A percentile compares a stretch with the other conserved stretches of the same genome.
Conservation (phyloP, 1,284 basidiomycete genomes). For the Ceratorhiza oryzae-sativae region DNA sequence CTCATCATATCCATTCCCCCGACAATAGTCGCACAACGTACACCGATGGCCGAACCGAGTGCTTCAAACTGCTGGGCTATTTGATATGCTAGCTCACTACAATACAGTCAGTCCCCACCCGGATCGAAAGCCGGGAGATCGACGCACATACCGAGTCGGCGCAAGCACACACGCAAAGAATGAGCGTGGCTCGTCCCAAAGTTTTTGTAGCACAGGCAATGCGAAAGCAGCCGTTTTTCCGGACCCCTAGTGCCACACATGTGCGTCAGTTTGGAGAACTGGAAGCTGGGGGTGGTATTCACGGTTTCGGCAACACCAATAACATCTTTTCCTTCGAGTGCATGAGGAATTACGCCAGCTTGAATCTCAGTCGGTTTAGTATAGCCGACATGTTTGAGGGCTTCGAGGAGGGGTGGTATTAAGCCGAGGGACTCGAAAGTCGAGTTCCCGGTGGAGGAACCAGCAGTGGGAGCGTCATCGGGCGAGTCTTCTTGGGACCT, state of each 20-base stretch:
- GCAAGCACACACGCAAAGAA: slow-evolving; percentile 95
- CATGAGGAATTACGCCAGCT: slow-evolving; percentile 85
- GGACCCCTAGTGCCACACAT: slow-evolving; percentile 62
- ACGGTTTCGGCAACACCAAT: slow-evolving; percentile 94
- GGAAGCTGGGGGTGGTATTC: neutral
- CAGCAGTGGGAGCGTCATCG: neutral
- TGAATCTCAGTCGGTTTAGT: slow-evolving; percentile 94
- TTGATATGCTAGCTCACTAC: slow-evolving; percentile 95
- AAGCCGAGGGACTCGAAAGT: slow-evolving; percentile 75
- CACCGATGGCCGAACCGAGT: slow-evolving; percentile 92
- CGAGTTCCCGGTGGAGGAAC: slow-evolving; percentile 39
- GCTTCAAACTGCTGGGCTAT: slow-evolving; percentile 96
- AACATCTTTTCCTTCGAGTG: slow-evolving; percentile 90
- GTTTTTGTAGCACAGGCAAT: slow-evolving; percentile 92
- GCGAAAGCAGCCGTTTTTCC: slow-evolving; percentile 99
- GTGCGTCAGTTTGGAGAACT: neutral
- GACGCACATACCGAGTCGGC: slow-evolving; percentile 70
- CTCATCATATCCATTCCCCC: slow-evolving; percentile 96
- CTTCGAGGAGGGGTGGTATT: slow-evolving; percentile 87
- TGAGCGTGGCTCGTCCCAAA: slow-evolving; percentile 96
- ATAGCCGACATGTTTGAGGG: slow-evolving; percentile 84
- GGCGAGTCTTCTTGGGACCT: neutral
- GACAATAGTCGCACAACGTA: slow-evolving; percentile 89
- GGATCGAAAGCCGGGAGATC: neutral
- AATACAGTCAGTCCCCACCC: neutral